Evolutionary conservation across 345 rosid species (phyloP).

Genomic region (Aquilaria yunnanensis): DNA sequence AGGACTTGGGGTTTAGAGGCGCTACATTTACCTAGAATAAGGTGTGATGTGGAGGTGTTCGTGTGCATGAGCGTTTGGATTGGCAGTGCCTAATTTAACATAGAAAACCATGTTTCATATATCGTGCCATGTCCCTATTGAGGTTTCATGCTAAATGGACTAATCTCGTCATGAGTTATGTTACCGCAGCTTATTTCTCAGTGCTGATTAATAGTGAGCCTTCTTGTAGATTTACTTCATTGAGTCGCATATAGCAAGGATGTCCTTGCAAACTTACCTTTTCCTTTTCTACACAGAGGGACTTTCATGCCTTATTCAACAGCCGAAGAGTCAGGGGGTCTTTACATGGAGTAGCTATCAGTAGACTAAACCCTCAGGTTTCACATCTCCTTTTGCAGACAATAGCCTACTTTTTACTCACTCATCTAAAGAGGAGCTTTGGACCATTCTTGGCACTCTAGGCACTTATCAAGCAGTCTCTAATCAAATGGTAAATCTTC

Average conservation of each 20-base stretch:
- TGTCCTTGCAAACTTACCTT: neutral
- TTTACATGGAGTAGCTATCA: neutral
- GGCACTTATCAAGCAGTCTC: too few species aligned
- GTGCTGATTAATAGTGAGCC: neutral
- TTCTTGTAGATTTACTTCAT: neutral
- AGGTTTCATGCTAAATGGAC: neutral
- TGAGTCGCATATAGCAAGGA: neutral
- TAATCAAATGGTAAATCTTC: too few species aligned
- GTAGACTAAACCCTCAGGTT: neutral
- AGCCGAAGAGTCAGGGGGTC: neutral
- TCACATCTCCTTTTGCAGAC: neutral
- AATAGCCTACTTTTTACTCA: neutral
- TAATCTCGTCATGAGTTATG: neutral
- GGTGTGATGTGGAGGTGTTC: too few species aligned
- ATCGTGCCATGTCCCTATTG: neutral
- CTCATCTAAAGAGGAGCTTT: too few species aligned
- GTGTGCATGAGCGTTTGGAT: too few species aligned
- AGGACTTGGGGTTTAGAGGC: too few species aligned
- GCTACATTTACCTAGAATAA: too few species aligned
- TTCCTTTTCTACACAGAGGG: constrained; percentile 2
- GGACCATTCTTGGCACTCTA: too few species aligned
- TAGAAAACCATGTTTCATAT: too few species aligned
- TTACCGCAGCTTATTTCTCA: neutral
- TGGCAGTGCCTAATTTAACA: too few species aligned
- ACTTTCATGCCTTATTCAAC: neutral